A percentile compares a stretch with the other conserved stretches of the same genome.
These are phyloP conservation scores for Mitragyna speciosa DNA, from an alignment of 257 asterid genomes.

Conservation along the genomic window DNA sequence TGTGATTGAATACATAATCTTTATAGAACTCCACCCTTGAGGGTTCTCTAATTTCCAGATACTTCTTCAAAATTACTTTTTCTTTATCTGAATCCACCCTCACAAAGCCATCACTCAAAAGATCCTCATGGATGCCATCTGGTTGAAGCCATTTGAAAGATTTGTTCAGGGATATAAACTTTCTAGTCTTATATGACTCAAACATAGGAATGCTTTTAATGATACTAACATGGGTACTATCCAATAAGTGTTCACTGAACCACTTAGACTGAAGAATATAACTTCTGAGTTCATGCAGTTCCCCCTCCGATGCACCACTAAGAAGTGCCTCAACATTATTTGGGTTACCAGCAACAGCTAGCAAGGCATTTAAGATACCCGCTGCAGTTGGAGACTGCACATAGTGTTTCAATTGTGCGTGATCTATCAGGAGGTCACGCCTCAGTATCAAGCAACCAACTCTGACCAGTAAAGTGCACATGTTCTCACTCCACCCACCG, in stretches of 20 bases:
- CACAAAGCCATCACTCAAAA: constrained; percentile 77
- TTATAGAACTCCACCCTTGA: constrained; percentile 64
- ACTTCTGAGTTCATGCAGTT: constrained; percentile 79
- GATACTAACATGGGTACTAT: constrained; percentile 49
- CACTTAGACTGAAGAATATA: constrained; percentile 93
- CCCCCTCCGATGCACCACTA: constrained; percentile 70
- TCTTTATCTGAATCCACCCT: constrained; percentile 83
- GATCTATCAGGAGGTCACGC: constrained; percentile 72
- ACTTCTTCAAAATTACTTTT: constrained; percentile 57
- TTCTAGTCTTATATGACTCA: constrained; percentile 81
- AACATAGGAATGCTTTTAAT: constrained; percentile 89
- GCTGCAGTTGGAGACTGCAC: constrained; percentile 80
- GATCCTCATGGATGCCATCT: constrained; percentile 56
- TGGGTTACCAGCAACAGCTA: constrained; percentile 52
- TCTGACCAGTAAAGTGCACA: constrained; percentile 61
- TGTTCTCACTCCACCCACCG: constrained; percentile 97
- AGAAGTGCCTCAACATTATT: constrained; percentile 65
- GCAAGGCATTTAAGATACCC: constrained; percentile 75
- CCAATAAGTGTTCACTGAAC: constrained; percentile 66
- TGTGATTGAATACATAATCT: constrained; percentile 62
- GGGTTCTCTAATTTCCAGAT: constrained; percentile 70
- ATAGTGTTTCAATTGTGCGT: constrained; percentile 59
- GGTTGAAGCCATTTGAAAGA: constrained; percentile 86
- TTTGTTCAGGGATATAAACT: constrained; percentile 64
- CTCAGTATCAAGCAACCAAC: constrained; percentile 82